Base-by-base conservation (phyloP, 2,329 filamentous ascomycete species). In the Geoglossum cookeanum region DNA sequence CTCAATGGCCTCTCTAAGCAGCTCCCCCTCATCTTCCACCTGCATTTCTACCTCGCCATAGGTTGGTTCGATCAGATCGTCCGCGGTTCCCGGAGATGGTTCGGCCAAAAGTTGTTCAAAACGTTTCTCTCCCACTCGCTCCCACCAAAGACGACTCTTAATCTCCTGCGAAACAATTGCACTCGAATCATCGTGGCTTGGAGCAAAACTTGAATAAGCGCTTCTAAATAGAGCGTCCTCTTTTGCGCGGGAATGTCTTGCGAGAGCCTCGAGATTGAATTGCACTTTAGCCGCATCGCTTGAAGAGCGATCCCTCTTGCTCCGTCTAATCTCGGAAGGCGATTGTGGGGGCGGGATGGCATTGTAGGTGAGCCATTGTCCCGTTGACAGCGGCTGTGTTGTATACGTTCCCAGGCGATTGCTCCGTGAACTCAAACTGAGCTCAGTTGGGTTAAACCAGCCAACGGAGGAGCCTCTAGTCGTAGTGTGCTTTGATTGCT, bases 121-220 rank as follows among this genome's bases (percentile, higher is more conserved):
- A n/a, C 45, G 42, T n/a, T 57, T 39, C 17, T 13, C 13, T 9
- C 55, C 55, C 8, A 57, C 45, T 51, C 55, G 44, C 65, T 87
- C 81, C 84, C 85, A 91, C 84, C 85, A 90, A 54, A 90, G 63
- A 58, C 79, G 78, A 56, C 81, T 80, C 59, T 85, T 79, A 55
- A 80, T 75, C 37, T 79, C 79, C 1, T 82, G 80, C 0, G 86
- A 79, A 2, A 88, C 74, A 58, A 89, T 74, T 4, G 86, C 83
- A 11, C 77, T 79, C 2, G 84, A 77, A 65, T 90, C 82, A 67
- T 91, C 86, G 63, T 79, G 83, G 55, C 78, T 81, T 0, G 86
- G 86, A 4, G 86, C 86, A 67, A 90, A 91, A 64, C 83, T 85
- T 0, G 84, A 88, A 67, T 89, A 91, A 1, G 83, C 85, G 57